Evolutionary conservation across 2,329 filamentous ascomycete species (phyloP).

Genomic region (Pseudogymnoascus sp.): DNA sequence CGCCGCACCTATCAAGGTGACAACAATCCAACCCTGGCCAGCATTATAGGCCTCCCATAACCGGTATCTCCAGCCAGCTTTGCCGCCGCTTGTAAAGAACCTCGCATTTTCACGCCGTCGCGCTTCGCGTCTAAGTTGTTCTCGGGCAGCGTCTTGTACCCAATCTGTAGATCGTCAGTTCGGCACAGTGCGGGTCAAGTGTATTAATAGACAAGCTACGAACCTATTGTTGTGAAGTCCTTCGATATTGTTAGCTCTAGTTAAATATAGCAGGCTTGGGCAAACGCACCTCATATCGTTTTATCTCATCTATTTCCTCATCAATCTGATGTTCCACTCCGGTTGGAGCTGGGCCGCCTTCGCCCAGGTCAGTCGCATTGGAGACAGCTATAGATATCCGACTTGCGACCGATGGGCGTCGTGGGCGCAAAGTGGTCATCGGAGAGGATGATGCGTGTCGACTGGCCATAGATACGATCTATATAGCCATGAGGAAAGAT

Average conservation of each 20-base stretch:
- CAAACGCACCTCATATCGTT: conserved; percentile 69
- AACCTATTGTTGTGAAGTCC: conserved; percentile 93
- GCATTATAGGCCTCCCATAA: conserved; percentile 86
- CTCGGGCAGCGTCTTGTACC: conserved; percentile 93
- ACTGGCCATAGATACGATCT: conserved; percentile 6
- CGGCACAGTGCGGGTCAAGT: conserved; percentile 18
- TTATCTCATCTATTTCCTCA: conserved; percentile 95
- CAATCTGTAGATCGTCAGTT: conserved; percentile 58
- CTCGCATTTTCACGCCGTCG: conserved; percentile 63
- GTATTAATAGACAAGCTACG: neutral
- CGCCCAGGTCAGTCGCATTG: conserved; percentile 44
- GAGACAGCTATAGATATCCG: conserved; percentile 5
- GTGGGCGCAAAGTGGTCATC: neutral
- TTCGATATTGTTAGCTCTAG: conserved; percentile 25
- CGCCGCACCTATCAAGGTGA: conserved; percentile 81
- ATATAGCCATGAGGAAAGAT: conserved; percentile 4
- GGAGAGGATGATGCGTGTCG: conserved; percentile 3
- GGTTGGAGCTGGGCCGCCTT: conserved; percentile 41
- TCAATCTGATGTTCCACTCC: conserved; percentile 64
- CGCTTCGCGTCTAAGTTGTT: conserved; percentile 72
- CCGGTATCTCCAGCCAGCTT: conserved; percentile 68
- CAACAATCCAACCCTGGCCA: conserved; percentile 94
- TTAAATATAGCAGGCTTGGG: conserved; percentile 3
- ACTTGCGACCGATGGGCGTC: conserved; percentile 4
- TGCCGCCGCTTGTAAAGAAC: conserved; percentile 57